Base-by-base conservation (phyloP, 495 filamentous ascomycete genomes). In the Penicillium odoratum region DNA sequence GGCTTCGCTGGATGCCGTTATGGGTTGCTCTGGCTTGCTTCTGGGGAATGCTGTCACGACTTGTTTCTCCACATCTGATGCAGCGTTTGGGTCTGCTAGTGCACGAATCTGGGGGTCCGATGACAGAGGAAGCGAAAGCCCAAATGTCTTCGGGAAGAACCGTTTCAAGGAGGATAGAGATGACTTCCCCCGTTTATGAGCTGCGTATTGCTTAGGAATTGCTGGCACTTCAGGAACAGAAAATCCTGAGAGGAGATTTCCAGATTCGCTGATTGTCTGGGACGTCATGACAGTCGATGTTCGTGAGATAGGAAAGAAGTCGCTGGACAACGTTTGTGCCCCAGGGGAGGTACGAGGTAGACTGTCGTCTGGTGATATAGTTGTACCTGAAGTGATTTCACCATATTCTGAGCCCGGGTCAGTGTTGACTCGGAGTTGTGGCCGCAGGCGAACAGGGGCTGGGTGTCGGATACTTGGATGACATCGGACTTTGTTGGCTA, bases 51-150 rank as follows among this genome's bases (percentile, higher is more conserved):
- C 57, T 13, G 61, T 57, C 9, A 65, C 59, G 8, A 62, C 63
- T 47, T 75, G 66, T 53, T 74, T 74, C 29, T 74, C 68, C 15
- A 71, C 53, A 51, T 72, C 71, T 1, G 58, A 58, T 4, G 66
- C 62, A 26, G 63, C 42, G 47, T 68, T 68, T 10, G 71, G 63
- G 33, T 76, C 68, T 21, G 70, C 64, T 6, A 79, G 69, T 11
- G 76, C 74, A 0, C 67, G 69, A 44, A 79, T 79, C 44, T 79
- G 74, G 30, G 76, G 76, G 44, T 79, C 76, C 3, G 64, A 64
- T 28, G 74, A 77, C 21, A 79, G 47, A 31, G 74, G 68, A 7
- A 69, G 49, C 0, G 70, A 75, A 2, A 69, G 13, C 2, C 65
- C 65, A 15, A 76, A 68, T 0, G 65, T 38, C 34, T 73, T 79